Evolutionary conservation across 2,329 filamentous ascomycete species (phyloP).

Genomic region (Talaromyces sp.): DNA sequence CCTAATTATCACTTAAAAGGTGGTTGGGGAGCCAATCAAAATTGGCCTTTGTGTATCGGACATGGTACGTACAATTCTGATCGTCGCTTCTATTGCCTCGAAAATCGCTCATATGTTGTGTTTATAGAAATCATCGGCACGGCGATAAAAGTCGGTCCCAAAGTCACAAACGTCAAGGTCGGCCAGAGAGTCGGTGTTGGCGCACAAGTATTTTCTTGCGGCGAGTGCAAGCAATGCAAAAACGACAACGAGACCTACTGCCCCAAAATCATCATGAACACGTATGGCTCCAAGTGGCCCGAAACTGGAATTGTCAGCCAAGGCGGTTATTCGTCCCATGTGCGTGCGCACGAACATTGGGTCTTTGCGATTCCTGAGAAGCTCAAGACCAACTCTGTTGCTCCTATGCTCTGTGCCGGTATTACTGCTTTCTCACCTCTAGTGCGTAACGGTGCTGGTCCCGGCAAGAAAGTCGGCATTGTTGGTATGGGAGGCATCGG

Average conservation of each 20-base stretch:
- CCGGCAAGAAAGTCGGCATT: slow-evolving; percentile 66
- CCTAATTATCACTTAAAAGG: slow-evolving; percentile 36
- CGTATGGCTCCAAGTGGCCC: slow-evolving; percentile 52
- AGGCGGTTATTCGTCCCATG: slow-evolving; percentile 33
- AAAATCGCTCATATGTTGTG: not conserved
- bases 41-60: slow-evolving; percentile 52
- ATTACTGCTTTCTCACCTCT: slow-evolving; percentile 54
- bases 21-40: slow-evolving; percentile 48
- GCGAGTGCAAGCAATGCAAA: slow-evolving; percentile 62
- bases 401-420: slow-evolving; percentile 38
- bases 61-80: slow-evolving; percentile 37
- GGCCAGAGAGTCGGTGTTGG: slow-evolving; percentile 67
- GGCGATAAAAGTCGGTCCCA: slow-evolving; percentile 63
- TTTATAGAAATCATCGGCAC: slow-evolving; percentile 63
- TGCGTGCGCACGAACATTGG: slow-evolving; percentile 35
- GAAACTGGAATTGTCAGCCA: slow-evolving; percentile 60
- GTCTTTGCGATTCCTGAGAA: slow-evolving; percentile 38
- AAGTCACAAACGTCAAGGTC: slow-evolving; percentile 58
- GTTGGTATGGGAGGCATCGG: slow-evolving; percentile 67
- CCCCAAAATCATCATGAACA: slow-evolving; percentile 49
- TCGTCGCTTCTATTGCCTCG: not conserved
- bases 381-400: slow-evolving; percentile 29
- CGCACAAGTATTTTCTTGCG: slow-evolving; percentile 62
- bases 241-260: slow-evolving; percentile 68
- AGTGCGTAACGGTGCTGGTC: slow-evolving; percentile 53